phyloP scores from a whole-genome alignment of 306 rosid species.

The Quercus alba region DNA sequence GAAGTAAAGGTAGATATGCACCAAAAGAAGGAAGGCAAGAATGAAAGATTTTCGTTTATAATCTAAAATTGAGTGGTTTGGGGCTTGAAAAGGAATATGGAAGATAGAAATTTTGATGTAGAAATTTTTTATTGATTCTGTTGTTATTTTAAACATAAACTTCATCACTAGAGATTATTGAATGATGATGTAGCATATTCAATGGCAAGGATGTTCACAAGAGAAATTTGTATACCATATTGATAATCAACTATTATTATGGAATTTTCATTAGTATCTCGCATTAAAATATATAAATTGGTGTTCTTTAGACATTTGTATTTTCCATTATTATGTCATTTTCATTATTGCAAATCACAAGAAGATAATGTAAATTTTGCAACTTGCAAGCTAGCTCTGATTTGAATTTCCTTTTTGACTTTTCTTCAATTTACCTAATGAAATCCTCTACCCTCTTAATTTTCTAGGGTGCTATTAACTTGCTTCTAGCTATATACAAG shows the following conservation, averaged over 20 bases:
- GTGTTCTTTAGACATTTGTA: background rate
- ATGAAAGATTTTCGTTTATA: too few species aligned
- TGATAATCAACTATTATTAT: background rate
- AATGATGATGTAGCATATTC: background rate
- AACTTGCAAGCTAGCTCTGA: background rate
- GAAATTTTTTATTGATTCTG: background rate
- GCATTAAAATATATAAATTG: background rate
- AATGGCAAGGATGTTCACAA: background rate
- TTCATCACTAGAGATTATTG: background rate
- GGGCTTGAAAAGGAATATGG: background rate
- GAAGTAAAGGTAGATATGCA: background rate
- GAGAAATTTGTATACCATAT: background rate
- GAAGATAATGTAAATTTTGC: background rate
- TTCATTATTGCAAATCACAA: background rate
- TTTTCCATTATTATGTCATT: background rate
- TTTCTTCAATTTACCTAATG: background rate
- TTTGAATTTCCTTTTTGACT: background rate
- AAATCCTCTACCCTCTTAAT: background rate
- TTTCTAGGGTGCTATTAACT: slow-evolving; percentile 86
- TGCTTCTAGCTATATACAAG: slow-evolving; percentile 90
- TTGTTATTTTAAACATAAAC: background rate
- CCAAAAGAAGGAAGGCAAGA: too few species aligned
- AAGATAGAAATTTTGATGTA: background rate
- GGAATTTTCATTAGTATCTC: background rate
- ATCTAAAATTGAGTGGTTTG: background rate